Evolutionary conservation across 495 filamentous ascomycete species (phyloP).

Genomic region (Hypoxylon perforatum): DNA sequence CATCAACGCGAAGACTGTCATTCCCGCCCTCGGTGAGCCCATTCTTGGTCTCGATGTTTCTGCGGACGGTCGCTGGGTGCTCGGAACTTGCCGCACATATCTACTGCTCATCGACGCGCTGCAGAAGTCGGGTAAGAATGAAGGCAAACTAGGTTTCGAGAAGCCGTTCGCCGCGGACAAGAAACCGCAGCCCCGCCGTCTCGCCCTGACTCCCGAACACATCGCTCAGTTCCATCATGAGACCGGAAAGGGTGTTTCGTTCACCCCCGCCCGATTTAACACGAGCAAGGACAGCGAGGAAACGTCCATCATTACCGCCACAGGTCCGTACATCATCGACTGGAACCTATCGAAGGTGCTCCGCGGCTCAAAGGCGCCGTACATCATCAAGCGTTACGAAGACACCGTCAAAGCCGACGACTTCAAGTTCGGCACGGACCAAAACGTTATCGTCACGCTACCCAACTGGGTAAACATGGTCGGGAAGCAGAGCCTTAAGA

Average conservation of each 20-base stretch:
- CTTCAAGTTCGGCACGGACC: conserved; percentile 95
- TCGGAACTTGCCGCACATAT: conserved; percentile 95
- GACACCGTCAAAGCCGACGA: conserved; percentile 99
- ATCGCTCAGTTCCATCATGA: conserved; percentile 97
- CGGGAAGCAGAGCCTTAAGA: conserved; percentile 81
- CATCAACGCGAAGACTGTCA: conserved; percentile 96
- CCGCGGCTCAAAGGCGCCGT: conserved; percentile 81
- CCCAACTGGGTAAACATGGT: conserved; percentile 99
- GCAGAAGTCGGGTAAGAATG: conserved; percentile 94
- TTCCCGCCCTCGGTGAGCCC: conserved; percentile 93
- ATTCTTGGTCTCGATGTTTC: conserved; percentile 96
- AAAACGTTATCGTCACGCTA: conserved; percentile 96
- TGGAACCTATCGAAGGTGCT: conserved; percentile 94
- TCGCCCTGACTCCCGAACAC: conserved; percentile 86
- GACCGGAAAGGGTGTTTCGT: conserved; percentile 84
- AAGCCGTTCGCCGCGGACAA: conserved; percentile 89
- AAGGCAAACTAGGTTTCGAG: conserved; percentile 97
- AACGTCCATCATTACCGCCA: conserved; percentile 95
- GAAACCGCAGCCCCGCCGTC: conserved; percentile 92
- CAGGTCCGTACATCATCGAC: conserved; percentile 95
- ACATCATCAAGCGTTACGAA: conserved; percentile 93
- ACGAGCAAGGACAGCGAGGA: conserved; percentile 82
- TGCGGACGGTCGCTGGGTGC: conserved; percentile 93
- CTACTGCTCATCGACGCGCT: conserved; percentile 90
- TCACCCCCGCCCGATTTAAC: conserved; percentile 94